phyloP scores from a whole-genome alignment of 176 grass and related monocot genomes.

The Bolboschoenus planiculmis region DNA sequence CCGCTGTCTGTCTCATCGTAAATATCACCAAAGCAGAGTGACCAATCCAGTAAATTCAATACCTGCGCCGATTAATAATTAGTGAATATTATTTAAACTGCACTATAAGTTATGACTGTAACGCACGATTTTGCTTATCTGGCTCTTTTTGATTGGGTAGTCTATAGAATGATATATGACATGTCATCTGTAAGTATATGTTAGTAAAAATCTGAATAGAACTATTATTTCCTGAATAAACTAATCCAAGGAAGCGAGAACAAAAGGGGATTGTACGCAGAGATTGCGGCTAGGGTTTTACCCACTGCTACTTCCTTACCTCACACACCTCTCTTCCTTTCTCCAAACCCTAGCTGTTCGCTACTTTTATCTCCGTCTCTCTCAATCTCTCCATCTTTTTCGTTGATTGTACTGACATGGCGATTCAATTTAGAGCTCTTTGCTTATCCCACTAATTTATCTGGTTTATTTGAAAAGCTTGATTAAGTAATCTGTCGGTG shows the following conservation, averaged over 20 bases:
- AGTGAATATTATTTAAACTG: neutral
- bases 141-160: neutral
- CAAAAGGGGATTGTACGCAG: slow-evolving; percentile 15
- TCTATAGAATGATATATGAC: neutral
- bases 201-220: neutral
- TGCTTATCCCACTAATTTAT: neutral
- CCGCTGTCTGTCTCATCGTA: neutral
- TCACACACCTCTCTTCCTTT: neutral
- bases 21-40: neutral
- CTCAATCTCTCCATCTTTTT: neutral
- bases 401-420: slow-evolving; percentile 30
- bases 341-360: slow-evolving; percentile 23
- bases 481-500: neutral
- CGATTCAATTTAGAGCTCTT: neutral
- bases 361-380: neutral
- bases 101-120: neutral
- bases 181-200: neutral
- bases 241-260: slow-evolving; percentile 10
- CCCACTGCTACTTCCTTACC: slow-evolving; percentile 16
- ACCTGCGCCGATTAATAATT: neutral
- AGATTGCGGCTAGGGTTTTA: slow-evolving; percentile 78
- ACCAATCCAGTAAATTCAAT: neutral
- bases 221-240: neutral
- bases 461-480: neutral
- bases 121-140: neutral